Evolutionary conservation across 1,139 yeast genomes (phyloP).

Genomic region (Taiozyma sp.): DNA sequence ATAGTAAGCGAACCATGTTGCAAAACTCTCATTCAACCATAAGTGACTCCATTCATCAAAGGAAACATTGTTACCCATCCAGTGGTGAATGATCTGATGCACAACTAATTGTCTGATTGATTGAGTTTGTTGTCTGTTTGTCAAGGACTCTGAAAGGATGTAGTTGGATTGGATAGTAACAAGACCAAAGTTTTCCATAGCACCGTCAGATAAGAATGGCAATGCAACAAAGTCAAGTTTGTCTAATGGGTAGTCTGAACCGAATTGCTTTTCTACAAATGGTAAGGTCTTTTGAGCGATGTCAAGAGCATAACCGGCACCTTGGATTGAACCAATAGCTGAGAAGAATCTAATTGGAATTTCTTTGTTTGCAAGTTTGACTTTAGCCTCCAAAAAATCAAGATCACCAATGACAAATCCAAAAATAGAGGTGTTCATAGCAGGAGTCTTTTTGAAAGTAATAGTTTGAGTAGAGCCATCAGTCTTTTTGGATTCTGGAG

Average conservation of each 20-base stretch:
- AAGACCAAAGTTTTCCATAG: constrained; percentile 76
- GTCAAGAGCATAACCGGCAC: constrained; percentile 42
- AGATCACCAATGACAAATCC: constrained; percentile 65
- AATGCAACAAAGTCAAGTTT: constrained; percentile 62
- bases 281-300: constrained; percentile 44
- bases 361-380: constrained; percentile 20
- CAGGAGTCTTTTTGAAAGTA: constrained; percentile 46
- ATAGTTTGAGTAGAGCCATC: constrained; percentile 29
- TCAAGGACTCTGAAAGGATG: constrained; percentile 35
- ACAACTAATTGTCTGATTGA: constrained; percentile 51
- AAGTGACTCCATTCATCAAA: constrained; percentile 62
- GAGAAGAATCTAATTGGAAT: constrained; percentile 50
- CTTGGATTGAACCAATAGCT: constrained; percentile 44
- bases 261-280: constrained; percentile 36
- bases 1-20: constrained; percentile 58
- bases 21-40: constrained; percentile 74
- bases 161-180: constrained; percentile 52
- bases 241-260: constrained; percentile 44
- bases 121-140: constrained; percentile 21
- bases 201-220: constrained; percentile 69
- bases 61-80: constrained; percentile 64
- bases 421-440: constrained; percentile 56
- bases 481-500: constrained; percentile 23
- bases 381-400: constrained; percentile 39
- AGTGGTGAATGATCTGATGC: constrained; percentile 73